Percentiles rank a stretch among this genome's conserved stretches.
Evolutionary conservation across 768 basidiomycete species (phyloP).

Genomic region (Suillus tomentosus): DNA sequence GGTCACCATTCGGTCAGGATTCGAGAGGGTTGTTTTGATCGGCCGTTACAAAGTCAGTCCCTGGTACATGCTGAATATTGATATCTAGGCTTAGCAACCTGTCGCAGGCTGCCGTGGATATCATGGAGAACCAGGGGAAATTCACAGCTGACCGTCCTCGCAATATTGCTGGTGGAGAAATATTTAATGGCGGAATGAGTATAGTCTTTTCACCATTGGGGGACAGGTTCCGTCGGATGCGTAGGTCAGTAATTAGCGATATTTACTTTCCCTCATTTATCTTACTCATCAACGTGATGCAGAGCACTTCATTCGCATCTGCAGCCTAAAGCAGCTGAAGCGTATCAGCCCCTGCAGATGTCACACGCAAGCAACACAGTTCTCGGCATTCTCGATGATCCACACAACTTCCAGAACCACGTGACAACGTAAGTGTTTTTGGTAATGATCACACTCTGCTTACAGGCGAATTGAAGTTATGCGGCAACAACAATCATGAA

Average conservation of each 20-base stretch:
- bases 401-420: slow-evolving; percentile 18
- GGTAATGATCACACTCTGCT: not conserved
- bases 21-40: not conserved
- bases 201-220: not conserved
- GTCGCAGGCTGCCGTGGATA: slow-evolving; percentile 50
- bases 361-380: not conserved
- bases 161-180: slow-evolving; percentile 24
- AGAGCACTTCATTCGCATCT: not conserved
- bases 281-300: not conserved
- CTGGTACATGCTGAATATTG: not conserved
- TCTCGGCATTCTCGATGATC: not conserved
- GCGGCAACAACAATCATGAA: too few species aligned
- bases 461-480: not conserved
- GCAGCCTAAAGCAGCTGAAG: not conserved
- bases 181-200: slow-evolving; percentile 47
- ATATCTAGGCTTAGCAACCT: not conserved
- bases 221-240: slow-evolving; percentile 40
- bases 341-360: not conserved
- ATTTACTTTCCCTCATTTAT: not conserved
- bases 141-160: slow-evolving; percentile 43
- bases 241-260: not conserved
- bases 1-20: not conserved
- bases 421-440: not conserved
- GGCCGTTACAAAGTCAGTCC: not conserved
- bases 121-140: slow-evolving; percentile 44